Conservation (phyloP, 306 rosid genomes). For the Sphenostylis stenocarpa region DNA sequence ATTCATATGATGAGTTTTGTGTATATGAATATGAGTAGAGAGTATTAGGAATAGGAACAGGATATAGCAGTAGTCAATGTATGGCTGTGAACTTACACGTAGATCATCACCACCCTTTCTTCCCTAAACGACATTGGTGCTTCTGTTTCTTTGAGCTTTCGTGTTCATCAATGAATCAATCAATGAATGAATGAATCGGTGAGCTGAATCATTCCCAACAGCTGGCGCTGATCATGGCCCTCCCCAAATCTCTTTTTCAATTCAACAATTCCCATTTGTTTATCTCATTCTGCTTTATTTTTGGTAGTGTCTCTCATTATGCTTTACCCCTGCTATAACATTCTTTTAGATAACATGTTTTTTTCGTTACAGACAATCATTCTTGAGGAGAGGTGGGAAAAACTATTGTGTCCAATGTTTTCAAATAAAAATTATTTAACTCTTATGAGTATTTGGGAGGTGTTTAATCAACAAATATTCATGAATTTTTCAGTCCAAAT, state of each 20-base stretch:
- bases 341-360: too few species aligned
- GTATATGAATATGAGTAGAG: too few species aligned
- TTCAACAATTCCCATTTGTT: background rate
- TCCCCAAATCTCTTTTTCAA: conserved; percentile 5
- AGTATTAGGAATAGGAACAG: background rate
- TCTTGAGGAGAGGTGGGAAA: too few species aligned
- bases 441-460: too few species aligned
- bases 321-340: too few species aligned
- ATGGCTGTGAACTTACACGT: background rate
- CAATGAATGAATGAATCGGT: conserved; percentile 22
- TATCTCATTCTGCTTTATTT: background rate
- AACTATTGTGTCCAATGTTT: too few species aligned
- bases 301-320: too few species aligned
- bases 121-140: conserved; percentile 41
- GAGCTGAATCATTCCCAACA: conserved; percentile 31
- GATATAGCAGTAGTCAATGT: conserved; percentile 18
- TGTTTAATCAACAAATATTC: too few species aligned
- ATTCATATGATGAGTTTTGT: too few species aligned
- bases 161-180: conserved; percentile 25
- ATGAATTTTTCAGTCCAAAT: too few species aligned
- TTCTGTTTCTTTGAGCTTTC: conserved; percentile 37
- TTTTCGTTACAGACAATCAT: too few species aligned
- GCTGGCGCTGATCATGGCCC: conserved; percentile 27
- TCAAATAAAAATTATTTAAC: too few species aligned
- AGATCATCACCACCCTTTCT: background rate